Conservation (phyloP, 1,139 yeast genomes). For the Hansenula lynferdii region DNA sequence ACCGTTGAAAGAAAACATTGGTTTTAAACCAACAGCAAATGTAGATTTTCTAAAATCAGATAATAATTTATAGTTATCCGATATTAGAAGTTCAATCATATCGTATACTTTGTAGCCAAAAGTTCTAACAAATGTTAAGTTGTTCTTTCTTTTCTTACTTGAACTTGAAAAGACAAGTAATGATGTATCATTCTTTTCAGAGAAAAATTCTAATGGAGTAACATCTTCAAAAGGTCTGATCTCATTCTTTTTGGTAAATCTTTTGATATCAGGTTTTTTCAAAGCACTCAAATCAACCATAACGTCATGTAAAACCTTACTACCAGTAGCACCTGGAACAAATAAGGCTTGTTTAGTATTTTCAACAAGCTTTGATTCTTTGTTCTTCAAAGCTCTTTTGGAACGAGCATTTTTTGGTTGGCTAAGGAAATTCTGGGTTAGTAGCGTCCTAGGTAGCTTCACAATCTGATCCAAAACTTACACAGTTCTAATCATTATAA, state of each 20-base stretch:
- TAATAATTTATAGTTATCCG: slow-evolving; percentile 63
- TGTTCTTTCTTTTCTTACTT: slow-evolving; percentile 92
- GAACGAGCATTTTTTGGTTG: slow-evolving; percentile 95
- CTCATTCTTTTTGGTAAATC: slow-evolving; percentile 84
- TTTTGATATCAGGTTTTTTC: slow-evolving; percentile 87
- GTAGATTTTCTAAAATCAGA: slow-evolving; percentile 78
- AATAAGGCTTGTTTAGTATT: slow-evolving; percentile 88
- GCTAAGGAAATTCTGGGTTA: slow-evolving; percentile 14
- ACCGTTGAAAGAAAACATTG: slow-evolving; percentile 92
- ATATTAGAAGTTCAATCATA: slow-evolving; percentile 85
- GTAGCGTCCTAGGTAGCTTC: no score
- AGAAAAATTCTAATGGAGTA: slow-evolving; percentile 79
- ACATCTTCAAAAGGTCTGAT: slow-evolving; percentile 93
- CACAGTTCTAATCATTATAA: slow-evolving; percentile 58
- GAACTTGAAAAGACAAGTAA: slow-evolving; percentile 75
- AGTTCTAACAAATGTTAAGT: slow-evolving; percentile 81
- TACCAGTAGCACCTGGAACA: slow-evolving; percentile 84
- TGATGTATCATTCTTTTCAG: slow-evolving; percentile 92
- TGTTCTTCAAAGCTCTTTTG: slow-evolving; percentile 87
- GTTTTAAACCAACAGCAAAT: slow-evolving; percentile 86
- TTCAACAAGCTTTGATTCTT: slow-evolving; percentile 84
- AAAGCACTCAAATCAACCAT: slow-evolving; percentile 86
- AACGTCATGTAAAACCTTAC: slow-evolving; percentile 78
- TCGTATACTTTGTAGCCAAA: slow-evolving; percentile 89
- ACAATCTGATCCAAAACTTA: slow-evolving; percentile 8